These are phyloP conservation scores for Tephrocybe sp. DNA, from an alignment of 768 basidiomycete genomes.

Conservation along the genomic window DNA sequence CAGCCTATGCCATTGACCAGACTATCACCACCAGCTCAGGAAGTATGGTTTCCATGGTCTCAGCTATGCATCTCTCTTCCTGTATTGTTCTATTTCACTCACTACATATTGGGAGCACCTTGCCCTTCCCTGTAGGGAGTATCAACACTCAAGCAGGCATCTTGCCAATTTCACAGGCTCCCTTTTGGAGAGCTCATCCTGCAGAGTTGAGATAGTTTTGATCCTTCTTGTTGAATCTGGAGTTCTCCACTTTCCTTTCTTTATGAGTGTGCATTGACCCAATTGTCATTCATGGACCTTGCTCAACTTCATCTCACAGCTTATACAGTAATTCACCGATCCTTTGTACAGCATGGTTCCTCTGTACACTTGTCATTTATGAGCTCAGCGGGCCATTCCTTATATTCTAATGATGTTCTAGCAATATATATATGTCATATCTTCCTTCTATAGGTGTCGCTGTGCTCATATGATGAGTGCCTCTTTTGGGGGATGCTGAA, in stretches of 20 bases:
- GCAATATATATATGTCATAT: background rate
- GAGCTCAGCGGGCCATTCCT: background rate
- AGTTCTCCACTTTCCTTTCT: slow-evolving; percentile 9
- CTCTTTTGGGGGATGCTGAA: background rate
- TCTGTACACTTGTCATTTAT: slow-evolving; percentile 5
- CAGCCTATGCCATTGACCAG: slow-evolving; percentile 77
- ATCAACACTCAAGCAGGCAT: background rate
- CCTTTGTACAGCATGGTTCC: slow-evolving; percentile 9
- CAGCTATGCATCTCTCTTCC: slow-evolving; percentile 66
- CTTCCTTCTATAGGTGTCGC: background rate
- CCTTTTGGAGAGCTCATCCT: background rate
- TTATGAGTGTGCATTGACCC: background rate
- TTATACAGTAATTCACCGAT: slow-evolving; percentile 9
- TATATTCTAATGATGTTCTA: background rate
- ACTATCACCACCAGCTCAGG: slow-evolving; percentile 57
- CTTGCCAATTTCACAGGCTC: background rate
- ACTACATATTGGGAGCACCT: too few species aligned
- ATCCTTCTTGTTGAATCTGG: slow-evolving; percentile 6
- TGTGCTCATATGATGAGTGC: background rate
- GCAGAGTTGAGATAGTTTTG: background rate
- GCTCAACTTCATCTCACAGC: too few species aligned
- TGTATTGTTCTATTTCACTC: too few species aligned
- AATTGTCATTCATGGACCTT: background rate
- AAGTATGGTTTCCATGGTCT: slow-evolving; percentile 95
- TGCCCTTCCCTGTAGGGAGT: background rate